phyloP scores from a whole-genome alignment of 202 grass and related monocot species.

The Dendrocalamus latiflorus region DNA sequence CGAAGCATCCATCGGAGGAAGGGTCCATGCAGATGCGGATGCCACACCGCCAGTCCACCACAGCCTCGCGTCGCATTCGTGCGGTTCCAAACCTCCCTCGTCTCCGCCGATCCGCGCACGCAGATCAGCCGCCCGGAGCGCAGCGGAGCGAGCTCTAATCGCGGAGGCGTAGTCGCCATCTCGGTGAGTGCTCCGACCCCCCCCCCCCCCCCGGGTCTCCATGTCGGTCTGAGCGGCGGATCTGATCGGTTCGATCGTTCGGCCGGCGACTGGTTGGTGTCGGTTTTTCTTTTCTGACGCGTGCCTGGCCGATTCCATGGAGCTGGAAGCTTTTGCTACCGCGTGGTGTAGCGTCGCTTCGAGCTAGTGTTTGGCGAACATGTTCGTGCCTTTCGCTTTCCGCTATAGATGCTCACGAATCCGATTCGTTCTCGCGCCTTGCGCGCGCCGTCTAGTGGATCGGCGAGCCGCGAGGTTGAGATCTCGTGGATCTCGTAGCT shows the following conservation, averaged over 20 bases:
- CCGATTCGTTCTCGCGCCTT: slow-evolving; percentile 8
- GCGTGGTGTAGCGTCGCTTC: slow-evolving; percentile 3
- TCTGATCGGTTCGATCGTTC: slow-evolving; percentile 5
- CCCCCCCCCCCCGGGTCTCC: too few species aligned
- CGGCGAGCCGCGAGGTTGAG: neutral
- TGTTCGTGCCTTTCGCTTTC: neutral
- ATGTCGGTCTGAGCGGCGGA: neutral
- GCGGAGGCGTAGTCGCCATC: slow-evolving; percentile 1
- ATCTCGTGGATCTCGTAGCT: slow-evolving; percentile 8
- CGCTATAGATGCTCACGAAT: neutral
- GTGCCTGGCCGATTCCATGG: neutral
- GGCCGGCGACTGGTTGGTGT: neutral
- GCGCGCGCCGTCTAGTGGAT: neutral
- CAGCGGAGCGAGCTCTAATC: neutral
- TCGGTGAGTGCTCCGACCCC: neutral
- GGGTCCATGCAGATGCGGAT: neutral
- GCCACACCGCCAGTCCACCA: neutral
- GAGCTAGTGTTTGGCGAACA: neutral
- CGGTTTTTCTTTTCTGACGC: neutral
- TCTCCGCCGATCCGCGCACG: slow-evolving; percentile 2
- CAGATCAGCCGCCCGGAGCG: slow-evolving; percentile 8
- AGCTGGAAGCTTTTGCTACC: neutral
- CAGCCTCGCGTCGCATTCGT: neutral
- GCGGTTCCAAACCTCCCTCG: neutral
- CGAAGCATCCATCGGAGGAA: neutral